Conservation (phyloP, 225 moss, liverwort and hornwort genomes). For the Neckera pumila region DNA sequence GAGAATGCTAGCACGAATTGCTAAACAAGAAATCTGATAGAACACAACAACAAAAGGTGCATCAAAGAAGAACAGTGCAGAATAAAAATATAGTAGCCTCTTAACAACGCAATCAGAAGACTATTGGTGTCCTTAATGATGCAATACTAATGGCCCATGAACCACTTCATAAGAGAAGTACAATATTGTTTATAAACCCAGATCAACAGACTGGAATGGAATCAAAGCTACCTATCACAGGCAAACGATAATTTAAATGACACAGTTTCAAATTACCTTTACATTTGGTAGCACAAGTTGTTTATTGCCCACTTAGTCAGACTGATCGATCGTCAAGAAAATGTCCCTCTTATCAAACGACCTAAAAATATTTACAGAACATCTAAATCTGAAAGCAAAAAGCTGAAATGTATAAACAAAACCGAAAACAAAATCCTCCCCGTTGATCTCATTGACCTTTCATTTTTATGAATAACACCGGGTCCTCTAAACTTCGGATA, state of each 20-base stretch:
- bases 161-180: background rate
- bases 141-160: background rate
- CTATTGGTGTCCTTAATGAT: background rate
- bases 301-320: background rate
- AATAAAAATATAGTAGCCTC: background rate
- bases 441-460: background rate
- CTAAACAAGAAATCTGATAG: background rate
- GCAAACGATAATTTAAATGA: background rate
- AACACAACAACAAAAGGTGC: background rate
- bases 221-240: background rate
- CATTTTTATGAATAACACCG: background rate
- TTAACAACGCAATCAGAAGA: background rate
- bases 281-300: background rate
- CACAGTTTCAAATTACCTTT: background rate
- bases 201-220: background rate
- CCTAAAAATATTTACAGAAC: background rate
- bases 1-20: background rate
- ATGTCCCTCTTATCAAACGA: background rate
- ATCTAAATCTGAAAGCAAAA: background rate
- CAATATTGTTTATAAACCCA: background rate
- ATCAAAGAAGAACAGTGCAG: background rate
- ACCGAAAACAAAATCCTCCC: background rate
- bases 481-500: background rate
- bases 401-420: background rate
- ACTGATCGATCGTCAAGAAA: background rate